A percentile compares a stretch with the other conserved stretches of the same genome.
These are phyloP conservation scores for Aspergillus chevalieri DNA, from an alignment of 2,329 filamentous ascomycete species.

Conservation along the genomic window DNA sequence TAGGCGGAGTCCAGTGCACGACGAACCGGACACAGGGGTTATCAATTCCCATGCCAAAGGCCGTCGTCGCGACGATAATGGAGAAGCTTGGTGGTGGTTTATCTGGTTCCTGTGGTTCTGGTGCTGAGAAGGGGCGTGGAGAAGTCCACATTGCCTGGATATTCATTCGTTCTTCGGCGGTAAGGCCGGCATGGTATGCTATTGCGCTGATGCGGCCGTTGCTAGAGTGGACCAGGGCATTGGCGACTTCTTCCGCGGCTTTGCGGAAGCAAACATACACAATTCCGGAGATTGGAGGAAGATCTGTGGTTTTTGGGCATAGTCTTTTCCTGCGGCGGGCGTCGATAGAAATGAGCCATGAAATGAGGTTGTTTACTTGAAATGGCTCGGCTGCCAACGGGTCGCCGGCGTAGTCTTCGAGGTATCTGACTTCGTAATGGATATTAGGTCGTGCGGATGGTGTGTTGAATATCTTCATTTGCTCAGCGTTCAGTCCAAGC, in stretches of 20 bases:
- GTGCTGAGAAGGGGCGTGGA: slow-evolving; percentile 6
- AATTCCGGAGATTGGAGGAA: slow-evolving; percentile 40
- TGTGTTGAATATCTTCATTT: slow-evolving; percentile 70
- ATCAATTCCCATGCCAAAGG: slow-evolving; percentile 97
- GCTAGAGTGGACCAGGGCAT: slow-evolving; percentile 22
- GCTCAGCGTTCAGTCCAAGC: slow-evolving; percentile 60
- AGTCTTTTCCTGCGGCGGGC: slow-evolving; percentile 57
- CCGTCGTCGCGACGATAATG: slow-evolving; percentile 89
- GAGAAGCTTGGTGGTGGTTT: slow-evolving; percentile 61
- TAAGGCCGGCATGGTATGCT: slow-evolving; percentile 56
- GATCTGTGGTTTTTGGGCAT: slow-evolving; percentile 13
- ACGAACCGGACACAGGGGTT: slow-evolving; percentile 93
- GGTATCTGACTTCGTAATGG: slow-evolving; percentile 78
- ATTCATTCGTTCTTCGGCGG: slow-evolving; percentile 62
- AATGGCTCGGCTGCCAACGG: slow-evolving; percentile 45
- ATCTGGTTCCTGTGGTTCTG: slow-evolving; percentile 4
- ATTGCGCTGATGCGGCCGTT: slow-evolving; percentile 34
- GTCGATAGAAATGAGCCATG: slow-evolving; percentile 70
- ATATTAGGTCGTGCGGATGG: slow-evolving; percentile 78
- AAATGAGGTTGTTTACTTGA: slow-evolving; percentile 69
- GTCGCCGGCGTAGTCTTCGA: slow-evolving; percentile 27
- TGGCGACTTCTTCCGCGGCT: slow-evolving; percentile 36
- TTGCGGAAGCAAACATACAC: slow-evolving; percentile 42
- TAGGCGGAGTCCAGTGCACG: slow-evolving; percentile 87
- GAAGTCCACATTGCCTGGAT: slow-evolving; percentile 42